A percentile compares a stretch with the other conserved stretches of the same genome.
Evolutionary conservation across 331 rosid genomes (phyloP).

Genomic region (Phaseolus coccineus): DNA sequence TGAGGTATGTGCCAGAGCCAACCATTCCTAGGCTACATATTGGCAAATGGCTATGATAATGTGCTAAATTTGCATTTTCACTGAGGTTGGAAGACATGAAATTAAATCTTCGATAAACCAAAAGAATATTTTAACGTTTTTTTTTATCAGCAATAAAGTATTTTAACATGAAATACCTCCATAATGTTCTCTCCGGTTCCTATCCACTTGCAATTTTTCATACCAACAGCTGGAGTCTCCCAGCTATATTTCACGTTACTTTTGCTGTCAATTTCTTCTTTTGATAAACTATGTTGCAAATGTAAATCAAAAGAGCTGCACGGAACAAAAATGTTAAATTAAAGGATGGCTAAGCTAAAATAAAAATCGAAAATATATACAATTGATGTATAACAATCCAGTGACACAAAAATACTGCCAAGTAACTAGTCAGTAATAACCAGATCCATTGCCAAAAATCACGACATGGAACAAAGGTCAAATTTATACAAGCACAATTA

Average conservation of each 20-base stretch:
- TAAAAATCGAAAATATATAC: neutral
- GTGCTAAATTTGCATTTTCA: conserved; percentile 12
- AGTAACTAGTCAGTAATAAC: conserved; percentile 17
- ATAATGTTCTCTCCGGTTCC: conserved; percentile 81
- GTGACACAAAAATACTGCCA: neutral
- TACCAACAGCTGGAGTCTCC: conserved; percentile 78
- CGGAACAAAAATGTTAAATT: conserved; percentile 23
- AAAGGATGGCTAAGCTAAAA: conserved; percentile 15
- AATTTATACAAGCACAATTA: conserved; percentile 26
- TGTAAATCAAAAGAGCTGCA: conserved; percentile 74
- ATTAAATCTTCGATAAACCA: conserved; percentile 13
- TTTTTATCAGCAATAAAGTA: too few relatives aligned
- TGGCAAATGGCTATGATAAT: conserved; percentile 21
- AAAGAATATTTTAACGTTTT: neutral
- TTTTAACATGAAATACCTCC: conserved; percentile 57
- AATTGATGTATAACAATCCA: conserved; percentile 21
- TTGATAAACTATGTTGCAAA: conserved; percentile 66
- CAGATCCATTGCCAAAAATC: conserved; percentile 11
- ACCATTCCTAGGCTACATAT: conserved; percentile 24
- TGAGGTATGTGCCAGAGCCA: conserved; percentile 21
- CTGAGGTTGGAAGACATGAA: conserved; percentile 14
- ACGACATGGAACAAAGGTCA: conserved; percentile 21
- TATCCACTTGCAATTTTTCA: conserved; percentile 81
- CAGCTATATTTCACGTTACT: conserved; percentile 68
- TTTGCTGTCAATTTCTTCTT: conserved; percentile 66